Conservation (phyloP, 139 green algal species). For the Pseudopediastrum boryanum region DNA sequence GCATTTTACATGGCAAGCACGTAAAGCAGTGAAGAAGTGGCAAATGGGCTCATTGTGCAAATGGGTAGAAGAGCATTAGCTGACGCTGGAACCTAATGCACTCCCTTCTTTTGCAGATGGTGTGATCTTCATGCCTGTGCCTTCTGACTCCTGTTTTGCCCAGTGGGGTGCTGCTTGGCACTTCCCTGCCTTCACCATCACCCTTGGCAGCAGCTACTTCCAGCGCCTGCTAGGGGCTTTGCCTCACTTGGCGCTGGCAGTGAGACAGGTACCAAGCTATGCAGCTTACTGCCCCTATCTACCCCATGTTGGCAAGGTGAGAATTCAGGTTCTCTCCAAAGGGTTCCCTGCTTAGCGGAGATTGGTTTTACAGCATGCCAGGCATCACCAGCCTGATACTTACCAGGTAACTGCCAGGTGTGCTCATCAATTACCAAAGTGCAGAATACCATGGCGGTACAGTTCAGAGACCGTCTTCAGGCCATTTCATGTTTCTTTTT, state of each 20-base stretch:
- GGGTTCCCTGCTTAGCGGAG: too few species aligned
- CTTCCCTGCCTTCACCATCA: constrained; percentile 46
- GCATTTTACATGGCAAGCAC: too few species aligned
- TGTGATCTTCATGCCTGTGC: constrained; percentile 34
- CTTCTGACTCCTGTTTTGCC: constrained; percentile 23
- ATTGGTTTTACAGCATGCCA: neutral
- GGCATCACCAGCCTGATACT: neutral
- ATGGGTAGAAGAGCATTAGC: too few species aligned
- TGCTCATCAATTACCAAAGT: neutral
- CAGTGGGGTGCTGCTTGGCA: constrained; percentile 30
- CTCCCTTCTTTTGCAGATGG: too few species aligned
- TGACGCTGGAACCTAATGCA: too few species aligned
- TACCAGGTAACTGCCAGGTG: neutral
- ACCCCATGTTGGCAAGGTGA: neutral
- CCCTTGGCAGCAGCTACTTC: constrained; percentile 52
- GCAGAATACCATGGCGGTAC: neutral
- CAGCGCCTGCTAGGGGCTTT: constrained; percentile 43
- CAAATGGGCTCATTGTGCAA: too few species aligned
- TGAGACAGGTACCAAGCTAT: constrained; percentile 18
- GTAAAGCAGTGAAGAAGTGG: too few species aligned
- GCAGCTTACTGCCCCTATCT: constrained; percentile 3
- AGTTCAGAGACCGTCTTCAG: too few species aligned
- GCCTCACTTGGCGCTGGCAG: constrained; percentile 30
- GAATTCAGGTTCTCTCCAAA: neutral
- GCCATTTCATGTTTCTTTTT: too few species aligned